phyloP scores from a whole-genome alignment of 805 yeast genomes.

The Wickerhamiella azyma region DNA sequence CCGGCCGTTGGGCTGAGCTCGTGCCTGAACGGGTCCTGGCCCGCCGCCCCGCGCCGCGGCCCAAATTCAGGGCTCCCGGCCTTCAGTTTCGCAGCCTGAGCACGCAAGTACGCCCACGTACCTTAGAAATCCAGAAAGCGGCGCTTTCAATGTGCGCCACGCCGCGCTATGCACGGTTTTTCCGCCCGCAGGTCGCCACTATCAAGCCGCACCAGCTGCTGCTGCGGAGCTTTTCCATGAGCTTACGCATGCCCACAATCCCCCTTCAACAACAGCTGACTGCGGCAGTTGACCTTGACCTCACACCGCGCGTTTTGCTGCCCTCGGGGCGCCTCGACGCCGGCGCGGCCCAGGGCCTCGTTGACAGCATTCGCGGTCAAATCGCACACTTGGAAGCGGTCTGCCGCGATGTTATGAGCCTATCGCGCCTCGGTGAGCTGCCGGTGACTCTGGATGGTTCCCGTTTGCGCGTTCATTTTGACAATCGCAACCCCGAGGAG shows the following conservation, averaged over 20 bases:
- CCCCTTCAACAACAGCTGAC: background rate
- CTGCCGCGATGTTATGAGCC: constrained; percentile 32
- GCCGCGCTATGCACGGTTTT: background rate
- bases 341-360: constrained; percentile 32
- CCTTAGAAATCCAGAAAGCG: background rate
- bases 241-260: background rate
- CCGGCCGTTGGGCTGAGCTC: background rate
- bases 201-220: background rate
- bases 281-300: constrained; percentile 40
- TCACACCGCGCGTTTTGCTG: constrained; percentile 30
- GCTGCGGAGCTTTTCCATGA: background rate
- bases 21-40: constrained; percentile 6
- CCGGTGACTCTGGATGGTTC: constrained; percentile 38
- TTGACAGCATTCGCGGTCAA: constrained; percentile 24
- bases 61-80: background rate
- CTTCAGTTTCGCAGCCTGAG: background rate
- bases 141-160: background rate
- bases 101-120: background rate
- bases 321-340: constrained; percentile 33
- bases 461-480: constrained; percentile 45
- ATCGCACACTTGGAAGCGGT: constrained; percentile 28
- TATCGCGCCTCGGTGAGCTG: constrained; percentile 48
- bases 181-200: background rate
- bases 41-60: constrained; percentile 2
- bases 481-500: constrained; percentile 48